These are phyloP conservation scores for Leccinum angustisporum DNA, from an alignment of 1,284 basidiomycete genomes.

Conservation along the genomic window DNA sequence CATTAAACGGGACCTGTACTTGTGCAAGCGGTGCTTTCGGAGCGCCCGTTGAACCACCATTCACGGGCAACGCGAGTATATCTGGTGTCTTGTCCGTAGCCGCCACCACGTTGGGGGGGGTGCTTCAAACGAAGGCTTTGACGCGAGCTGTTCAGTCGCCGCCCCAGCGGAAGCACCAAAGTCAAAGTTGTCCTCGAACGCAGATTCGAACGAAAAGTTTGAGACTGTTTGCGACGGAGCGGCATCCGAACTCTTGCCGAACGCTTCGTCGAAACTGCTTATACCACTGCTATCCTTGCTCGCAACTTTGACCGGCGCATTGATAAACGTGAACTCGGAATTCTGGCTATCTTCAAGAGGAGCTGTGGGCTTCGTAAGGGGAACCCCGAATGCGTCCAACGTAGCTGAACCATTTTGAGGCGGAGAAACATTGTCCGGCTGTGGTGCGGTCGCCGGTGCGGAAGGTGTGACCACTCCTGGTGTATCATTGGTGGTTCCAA, in stretches of 20 bases:
- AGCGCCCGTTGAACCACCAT: constrained; percentile 5
- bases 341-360: constrained; percentile 24
- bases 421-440: constrained; percentile 27
- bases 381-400: constrained; percentile 33
- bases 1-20: constrained; percentile 47
- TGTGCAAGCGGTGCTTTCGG: constrained; percentile 16
- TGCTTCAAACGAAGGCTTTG: constrained; percentile 17
- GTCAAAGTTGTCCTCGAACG: constrained; percentile 89
- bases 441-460: constrained; percentile 12
- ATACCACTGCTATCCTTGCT: constrained; percentile 43
- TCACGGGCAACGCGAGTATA: constrained; percentile 15
- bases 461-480: constrained; percentile 2
- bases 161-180: constrained; percentile 56
- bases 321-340: constrained; percentile 24
- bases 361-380: constrained; percentile 20
- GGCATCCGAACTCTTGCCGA: constrained; percentile 52
- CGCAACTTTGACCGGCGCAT: constrained; percentile 15
- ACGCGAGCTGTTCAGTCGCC: constrained; percentile 29
- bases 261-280: constrained; percentile 73
- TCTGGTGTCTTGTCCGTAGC: constrained; percentile 22
- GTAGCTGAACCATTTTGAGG: constrained; percentile 20
- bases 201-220: constrained; percentile 61
- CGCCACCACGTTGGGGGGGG: constrained; percentile 15
- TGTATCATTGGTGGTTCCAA: constrained; percentile 22
- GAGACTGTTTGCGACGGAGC: constrained; percentile 39